Evolutionary conservation across 192 early-diverging fungal genomes (phyloP), one percentile per base, ranked within the genome.

Genomic region (Dissophora ornata): DNA sequence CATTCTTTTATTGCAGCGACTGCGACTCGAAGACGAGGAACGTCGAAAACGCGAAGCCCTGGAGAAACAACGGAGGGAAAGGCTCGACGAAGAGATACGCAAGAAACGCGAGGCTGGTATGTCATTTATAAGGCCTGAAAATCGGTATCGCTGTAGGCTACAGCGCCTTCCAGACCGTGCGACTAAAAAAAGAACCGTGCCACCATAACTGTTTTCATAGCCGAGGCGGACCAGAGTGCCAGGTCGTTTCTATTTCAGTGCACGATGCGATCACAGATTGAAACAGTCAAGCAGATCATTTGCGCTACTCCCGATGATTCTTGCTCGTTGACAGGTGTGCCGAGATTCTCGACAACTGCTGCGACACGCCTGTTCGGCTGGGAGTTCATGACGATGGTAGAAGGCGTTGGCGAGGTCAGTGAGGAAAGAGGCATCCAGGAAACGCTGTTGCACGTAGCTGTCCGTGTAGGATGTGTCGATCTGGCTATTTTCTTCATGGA

Each of bases 361-460:
- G 80, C 80, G 1, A 71, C 67, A 3, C 67, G 67, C 3, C 62
- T 81, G 1, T 69, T 71, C 28, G 73, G 73, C 26, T 81, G 80
- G 80, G 73, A 81, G 51, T 81, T 66, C 26, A 70, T 67, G 68
- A 64, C 67, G 0, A 62, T 53, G 36, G 65, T 65, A 22, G 73
- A 79, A 33, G 80, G 71, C 45, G 67, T 77, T 28, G 71, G 68
- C 21, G 67, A 78, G 30, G 63, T 81, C 52, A 81, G 80, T 26
- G 68, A 70, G 22, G 68, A 79, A 44, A 53, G 30, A 19, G 80
- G 80, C 32, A 45, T 78, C 24, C 71, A 81, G 30, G 80, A 78
- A 48, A 81, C 80, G 4, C 40, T 81, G 8, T 25, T 81, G 15
- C 80, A 81, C 54, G 80, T 81, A 0, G 80, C 80, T 34, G 63